These are phyloP conservation scores for Boletus austroedulis DNA, from an alignment of 1,284 basidiomycete species.

Conservation along the genomic window DNA sequence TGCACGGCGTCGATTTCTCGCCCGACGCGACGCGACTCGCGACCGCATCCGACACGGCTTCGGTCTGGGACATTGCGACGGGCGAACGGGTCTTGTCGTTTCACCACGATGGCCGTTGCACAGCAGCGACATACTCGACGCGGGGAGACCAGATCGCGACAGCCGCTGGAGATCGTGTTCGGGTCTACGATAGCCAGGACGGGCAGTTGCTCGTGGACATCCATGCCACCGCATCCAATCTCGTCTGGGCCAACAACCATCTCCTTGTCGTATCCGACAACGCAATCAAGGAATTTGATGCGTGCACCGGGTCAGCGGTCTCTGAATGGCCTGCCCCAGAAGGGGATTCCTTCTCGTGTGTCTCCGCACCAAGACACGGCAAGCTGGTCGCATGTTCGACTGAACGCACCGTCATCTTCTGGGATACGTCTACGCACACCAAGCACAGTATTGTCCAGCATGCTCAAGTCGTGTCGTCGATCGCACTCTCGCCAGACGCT, in stretches of 20 bases:
- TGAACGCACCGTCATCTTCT: no score
- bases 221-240: not conserved
- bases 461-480: no score
- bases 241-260: not conserved
- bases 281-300: no score
- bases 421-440: no score
- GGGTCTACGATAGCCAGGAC: not conserved
- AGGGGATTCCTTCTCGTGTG: no score
- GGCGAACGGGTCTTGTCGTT: not conserved
- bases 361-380: no score
- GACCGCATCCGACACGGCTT: not conserved
- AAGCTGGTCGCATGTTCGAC: no score
- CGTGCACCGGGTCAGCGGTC: no score
- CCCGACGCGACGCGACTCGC: not conserved
- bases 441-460: no score
- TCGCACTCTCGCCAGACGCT: no score
- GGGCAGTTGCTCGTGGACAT: not conserved
- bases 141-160: not conserved
- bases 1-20: not conserved
- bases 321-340: no score
- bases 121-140: not conserved
- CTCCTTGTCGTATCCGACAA: no score
- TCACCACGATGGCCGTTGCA: not conserved
- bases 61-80: not conserved
- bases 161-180: not conserved